A percentile compares a stretch with the other conserved stretches of the same genome.
Evolutionary conservation across 2,329 filamentous ascomycete species (phyloP).

Genomic region (Fusarium praegraminearum): DNA sequence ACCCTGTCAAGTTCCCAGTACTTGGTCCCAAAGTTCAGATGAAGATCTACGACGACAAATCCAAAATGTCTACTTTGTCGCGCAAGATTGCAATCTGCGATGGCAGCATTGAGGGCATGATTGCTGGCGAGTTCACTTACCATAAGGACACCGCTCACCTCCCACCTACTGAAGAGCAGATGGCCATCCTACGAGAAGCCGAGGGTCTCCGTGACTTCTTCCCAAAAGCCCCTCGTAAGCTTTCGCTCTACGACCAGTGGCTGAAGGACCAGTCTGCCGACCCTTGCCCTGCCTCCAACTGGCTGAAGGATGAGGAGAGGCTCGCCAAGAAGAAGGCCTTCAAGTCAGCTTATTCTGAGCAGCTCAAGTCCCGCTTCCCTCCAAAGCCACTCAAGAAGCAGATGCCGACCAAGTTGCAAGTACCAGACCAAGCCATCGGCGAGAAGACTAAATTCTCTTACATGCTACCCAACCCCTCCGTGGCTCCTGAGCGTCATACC

Average conservation of each 20-base stretch:
- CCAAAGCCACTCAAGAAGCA: neutral
- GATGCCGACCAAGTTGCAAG: neutral
- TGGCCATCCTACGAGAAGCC: conserved; percentile 23
- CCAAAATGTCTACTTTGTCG: conserved; percentile 13
- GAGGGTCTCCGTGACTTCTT: conserved; percentile 7
- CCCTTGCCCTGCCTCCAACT: conserved; percentile 5
- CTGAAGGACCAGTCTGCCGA: conserved; percentile 6
- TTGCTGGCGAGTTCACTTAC: conserved; percentile 38
- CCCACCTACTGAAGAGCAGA: conserved; percentile 29
- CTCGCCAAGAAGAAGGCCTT: conserved; percentile 24
- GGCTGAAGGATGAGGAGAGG: conserved; percentile 6
- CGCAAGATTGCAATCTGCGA: conserved; percentile 32
- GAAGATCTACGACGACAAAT: conserved; percentile 20
- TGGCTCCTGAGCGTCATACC: conserved; percentile 3
- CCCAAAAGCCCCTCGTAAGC: neutral
- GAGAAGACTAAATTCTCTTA: conserved; percentile 8
- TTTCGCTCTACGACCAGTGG: conserved; percentile 15
- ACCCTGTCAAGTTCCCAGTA: neutral
- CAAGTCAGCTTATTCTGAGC: conserved; percentile 13
- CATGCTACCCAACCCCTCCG: conserved; percentile 5
- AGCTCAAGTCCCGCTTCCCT: conserved; percentile 16
- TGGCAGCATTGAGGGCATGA: conserved; percentile 29
- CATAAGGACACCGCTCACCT: conserved; percentile 28
- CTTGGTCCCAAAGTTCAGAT: neutral
- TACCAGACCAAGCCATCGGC: neutral